Evolutionary conservation across 331 rosid genomes (phyloP), one percentile per base, ranked within the genome.

Genomic region (Telfairia occidentalis): DNA sequence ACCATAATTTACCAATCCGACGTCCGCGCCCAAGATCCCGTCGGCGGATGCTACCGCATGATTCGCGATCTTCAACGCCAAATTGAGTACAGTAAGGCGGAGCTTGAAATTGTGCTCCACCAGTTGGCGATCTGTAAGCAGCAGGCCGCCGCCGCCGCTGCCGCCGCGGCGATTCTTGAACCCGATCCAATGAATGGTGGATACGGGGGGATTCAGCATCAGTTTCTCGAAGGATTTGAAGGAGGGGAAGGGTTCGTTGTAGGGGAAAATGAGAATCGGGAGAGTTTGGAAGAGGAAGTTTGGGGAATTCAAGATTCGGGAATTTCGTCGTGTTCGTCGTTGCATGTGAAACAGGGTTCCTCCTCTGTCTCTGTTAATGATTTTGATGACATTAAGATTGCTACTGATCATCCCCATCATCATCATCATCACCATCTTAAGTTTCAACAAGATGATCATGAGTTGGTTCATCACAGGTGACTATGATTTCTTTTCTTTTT

Each of bases 1-100:
- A 82, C 88, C 71, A 91, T 94, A 30, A 91, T 91, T 0, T 81
- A 30, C 66, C 92, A 94, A 49, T 88, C 98, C 2, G 97, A 94
- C 23, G 85, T 84, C 42, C 88, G 97, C 0, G 92, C 98, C 16
- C 13, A 16, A 0, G 96, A 94, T 19, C 98, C 98, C 0, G 92
- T 91, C 1, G 96, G 97, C 0, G 98, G 98, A 1, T 94, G 96
- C 16, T 88, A 71, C n/a, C 59, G 89, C 1, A 80, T 83, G 61
- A 87, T 94, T 0, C 69, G 76, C 0, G 85, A 91, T 1, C 87
- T 91, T 0, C 85, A 84, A 5, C 80, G 84, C 0, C 87, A 88
- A 78, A 86, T 94, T 11, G 89, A 87, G 5, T 83, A 65, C 40
- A 32, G 46, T 21, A n/a, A 74, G 2, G 86, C 86, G 0, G 92